Conservation (phyloP, 192 early-diverging fungal genomes). For the Backusella sp. region DNA sequence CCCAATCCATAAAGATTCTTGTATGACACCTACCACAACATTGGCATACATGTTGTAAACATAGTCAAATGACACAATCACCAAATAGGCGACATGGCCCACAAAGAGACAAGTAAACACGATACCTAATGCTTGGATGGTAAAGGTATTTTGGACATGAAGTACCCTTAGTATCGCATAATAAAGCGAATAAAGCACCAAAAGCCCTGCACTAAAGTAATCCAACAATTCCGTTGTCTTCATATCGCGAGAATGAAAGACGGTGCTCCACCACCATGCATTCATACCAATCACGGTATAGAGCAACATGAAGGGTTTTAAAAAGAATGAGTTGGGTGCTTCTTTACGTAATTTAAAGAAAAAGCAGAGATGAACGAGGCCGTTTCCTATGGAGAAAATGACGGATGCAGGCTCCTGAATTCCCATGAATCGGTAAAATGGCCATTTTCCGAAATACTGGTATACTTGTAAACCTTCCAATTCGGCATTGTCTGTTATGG, state of each 20-base stretch:
- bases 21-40: slow-evolving; percentile 66
- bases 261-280: slow-evolving; percentile 89
- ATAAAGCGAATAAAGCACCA: slow-evolving; percentile 74
- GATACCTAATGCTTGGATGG: slow-evolving; percentile 25
- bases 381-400: slow-evolving; percentile 86
- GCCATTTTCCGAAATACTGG: slow-evolving; percentile 98
- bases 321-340: slow-evolving; percentile 50
- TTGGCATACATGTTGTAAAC: slow-evolving; percentile 94
- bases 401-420: slow-evolving; percentile 96
- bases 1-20: slow-evolving; percentile 73
- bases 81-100: slow-evolving; percentile 72
- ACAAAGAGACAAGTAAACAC: slow-evolving; percentile 34
- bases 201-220: slow-evolving; percentile 86
- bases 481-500: slow-evolving; percentile 54
- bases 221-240: slow-evolving; percentile 87
- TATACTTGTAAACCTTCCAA: slow-evolving; percentile 46
- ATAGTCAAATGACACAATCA: slow-evolving; percentile 82
- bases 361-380: slow-evolving; percentile 68
- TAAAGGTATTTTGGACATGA: slow-evolving; percentile 34
- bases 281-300: slow-evolving; percentile 63
- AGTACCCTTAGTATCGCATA: slow-evolving; percentile 65
- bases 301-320: slow-evolving; percentile 57
- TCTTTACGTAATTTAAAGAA: slow-evolving; percentile 37
- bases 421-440: slow-evolving; percentile 82
- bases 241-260: slow-evolving; percentile 92